Base-by-base conservation (phyloP, 495 filamentous ascomycete species). In the Halenospora varia region DNA sequence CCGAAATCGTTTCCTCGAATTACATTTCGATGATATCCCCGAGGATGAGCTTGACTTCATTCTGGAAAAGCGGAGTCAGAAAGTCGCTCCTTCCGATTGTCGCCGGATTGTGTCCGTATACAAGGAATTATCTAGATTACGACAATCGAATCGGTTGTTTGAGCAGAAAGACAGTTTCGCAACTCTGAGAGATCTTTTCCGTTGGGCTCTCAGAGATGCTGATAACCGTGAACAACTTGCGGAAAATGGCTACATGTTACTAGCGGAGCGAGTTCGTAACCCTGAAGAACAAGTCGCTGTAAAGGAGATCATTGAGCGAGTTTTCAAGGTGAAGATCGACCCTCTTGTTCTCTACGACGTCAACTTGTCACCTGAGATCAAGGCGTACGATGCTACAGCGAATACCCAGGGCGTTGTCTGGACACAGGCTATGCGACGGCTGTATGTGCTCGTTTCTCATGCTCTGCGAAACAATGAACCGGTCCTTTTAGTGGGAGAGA, bases 131-230 rank as follows among this genome's bases (percentile, higher is more conserved):
- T 94, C 94, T 6, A 74, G 88, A 9, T 74, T 97, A 10, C 89
- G 95, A 11, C 95, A 99, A 69, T 87, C 90, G 18, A 90, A 84
- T 64, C 77, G 95, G 22, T 72, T 97, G 0, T 99, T 97, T 67
- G 95, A 99, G 73, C 92, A 97, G 65, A 96, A 95, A 68, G 92
- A 94, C 66, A 92, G 92, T 64, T 99, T 99, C 70, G 95, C 95
- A 9, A 99, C 95, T 9, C 76, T 99, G 22, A 81, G 95, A 78
- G 95, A 99, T 72, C 82, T 99, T 2, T 99, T 99, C 63, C 80
- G 95, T 56, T 99, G 95, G 95, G 93, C 95, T n/a, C 75, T 92
- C 41, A 81, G 95, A 63, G 82, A 83, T 42, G 89, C 89, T 0
- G 90, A 96, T 57, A 88, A 88, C 25, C 82, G 89, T 18, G 88